Percentiles rank a stretch among this genome's conserved stretches.
phyloP scores from a whole-genome alignment of 2,329 filamentous ascomycete genomes.

The Monosporascus sp. region DNA sequence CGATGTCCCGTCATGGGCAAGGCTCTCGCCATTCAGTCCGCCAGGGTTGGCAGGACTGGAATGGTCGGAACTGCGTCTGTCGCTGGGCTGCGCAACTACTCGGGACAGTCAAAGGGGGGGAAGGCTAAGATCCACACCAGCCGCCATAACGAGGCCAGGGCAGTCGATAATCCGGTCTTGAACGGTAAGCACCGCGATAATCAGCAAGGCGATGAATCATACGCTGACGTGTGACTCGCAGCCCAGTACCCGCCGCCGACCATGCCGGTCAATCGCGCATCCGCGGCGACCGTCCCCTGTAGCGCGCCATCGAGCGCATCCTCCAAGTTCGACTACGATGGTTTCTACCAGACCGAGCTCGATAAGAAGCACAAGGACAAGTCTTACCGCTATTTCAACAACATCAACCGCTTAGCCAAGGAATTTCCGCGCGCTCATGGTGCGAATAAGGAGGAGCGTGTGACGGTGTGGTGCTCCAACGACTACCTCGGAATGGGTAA shows the following conservation, averaged over 20 bases:
- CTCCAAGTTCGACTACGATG: slow-evolving; percentile 82
- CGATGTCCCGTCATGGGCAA: slow-evolving; percentile 99
- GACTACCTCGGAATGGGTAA: slow-evolving; percentile 98
- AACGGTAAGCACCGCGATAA: slow-evolving; percentile 36
- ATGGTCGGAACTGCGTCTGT: slow-evolving; percentile 37
- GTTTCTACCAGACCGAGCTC: slow-evolving; percentile 80
- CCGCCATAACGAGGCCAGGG: slow-evolving; percentile 68
- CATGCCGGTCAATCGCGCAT: slow-evolving; percentile 23
- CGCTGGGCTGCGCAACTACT: slow-evolving; percentile 47
- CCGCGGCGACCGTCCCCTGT: slow-evolving; percentile 19
- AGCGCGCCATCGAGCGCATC: slow-evolving; percentile 19
- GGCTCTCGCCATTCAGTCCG: slow-evolving; percentile 81
- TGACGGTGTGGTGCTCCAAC: slow-evolving; percentile 99
- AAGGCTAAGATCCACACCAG: slow-evolving; percentile 80
- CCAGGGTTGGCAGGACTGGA: slow-evolving; percentile 43
- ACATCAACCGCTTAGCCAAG: slow-evolving; percentile 96
- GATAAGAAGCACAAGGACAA: slow-evolving; percentile 99
- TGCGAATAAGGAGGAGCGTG: slow-evolving; percentile 72
- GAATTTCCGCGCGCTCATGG: slow-evolving; percentile 96
- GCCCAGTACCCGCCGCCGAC: slow-evolving; percentile 30
- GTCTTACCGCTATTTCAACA: slow-evolving; percentile 99
- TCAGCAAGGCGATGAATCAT: background rate
- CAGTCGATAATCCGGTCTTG: slow-evolving; percentile 59
- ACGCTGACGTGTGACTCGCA: slow-evolving; percentile 19
- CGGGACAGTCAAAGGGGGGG: slow-evolving; percentile 45